Evolutionary conservation across 495 filamentous ascomycete species (phyloP).

Genomic region (Penicillium goetzii): DNA sequence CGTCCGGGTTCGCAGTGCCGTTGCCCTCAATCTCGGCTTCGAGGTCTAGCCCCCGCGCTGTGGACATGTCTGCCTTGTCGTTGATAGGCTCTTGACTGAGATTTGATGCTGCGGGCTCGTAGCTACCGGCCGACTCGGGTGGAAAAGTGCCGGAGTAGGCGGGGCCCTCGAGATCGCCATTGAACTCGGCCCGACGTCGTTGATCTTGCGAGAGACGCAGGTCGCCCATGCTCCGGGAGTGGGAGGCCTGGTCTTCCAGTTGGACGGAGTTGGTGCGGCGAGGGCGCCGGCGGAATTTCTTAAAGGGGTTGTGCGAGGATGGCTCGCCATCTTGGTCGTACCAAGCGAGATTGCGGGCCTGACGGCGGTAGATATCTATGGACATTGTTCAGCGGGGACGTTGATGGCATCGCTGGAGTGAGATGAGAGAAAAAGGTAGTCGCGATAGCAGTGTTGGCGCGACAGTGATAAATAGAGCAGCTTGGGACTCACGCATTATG

Average conservation of each 20-base stretch:
- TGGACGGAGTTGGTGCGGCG: slow-evolving; percentile 39
- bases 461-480: not conserved
- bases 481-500: slow-evolving; percentile 17
- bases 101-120: slow-evolving; percentile 36
- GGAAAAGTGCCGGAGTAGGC: slow-evolving; percentile 37
- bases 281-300: slow-evolving; percentile 42
- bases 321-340: slow-evolving; percentile 50
- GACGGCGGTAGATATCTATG: slow-evolving; percentile 49
- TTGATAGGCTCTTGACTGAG: slow-evolving; percentile 46
- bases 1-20: not conserved
- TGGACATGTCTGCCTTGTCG: slow-evolving; percentile 15
- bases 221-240: slow-evolving; percentile 31
- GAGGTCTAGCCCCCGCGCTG: slow-evolving; percentile 14
- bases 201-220: slow-evolving; percentile 33
- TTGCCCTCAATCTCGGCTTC: slow-evolving; percentile 16
- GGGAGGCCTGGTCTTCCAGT: slow-evolving; percentile 32
- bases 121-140: slow-evolving; percentile 30
- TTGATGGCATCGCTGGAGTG: not conserved
- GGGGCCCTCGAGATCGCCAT: slow-evolving; percentile 31
- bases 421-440: not conserved
- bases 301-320: slow-evolving; percentile 54
- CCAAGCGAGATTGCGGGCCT: slow-evolving; percentile 52
- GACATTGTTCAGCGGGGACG: slow-evolving; percentile 5
- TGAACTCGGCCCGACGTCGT: slow-evolving; percentile 35
- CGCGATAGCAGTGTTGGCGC: not conserved